Evolutionary conservation across 495 filamentous ascomycete genomes (phyloP).

Genomic region (Cercophora newfieldiana): DNA sequence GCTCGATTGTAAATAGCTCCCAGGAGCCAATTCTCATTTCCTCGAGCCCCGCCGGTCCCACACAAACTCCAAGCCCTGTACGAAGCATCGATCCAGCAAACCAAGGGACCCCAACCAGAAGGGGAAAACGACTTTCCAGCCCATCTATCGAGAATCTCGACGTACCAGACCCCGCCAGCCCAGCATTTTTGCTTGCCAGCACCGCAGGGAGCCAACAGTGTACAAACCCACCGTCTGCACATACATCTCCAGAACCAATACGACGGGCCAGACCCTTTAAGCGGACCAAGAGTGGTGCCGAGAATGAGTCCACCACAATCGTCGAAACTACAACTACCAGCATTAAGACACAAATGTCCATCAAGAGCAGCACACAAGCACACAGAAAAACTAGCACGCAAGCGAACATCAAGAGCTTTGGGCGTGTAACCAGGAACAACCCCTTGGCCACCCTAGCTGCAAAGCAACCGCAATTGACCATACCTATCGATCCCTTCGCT

Average conservation of each 20-base stretch:
- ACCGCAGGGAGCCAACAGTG: background rate
- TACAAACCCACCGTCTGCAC: background rate
- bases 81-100: conserved; percentile 13
- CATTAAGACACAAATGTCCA: no score
- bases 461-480: background rate
- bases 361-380: background rate
- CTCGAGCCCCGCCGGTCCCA: conserved; percentile 40
- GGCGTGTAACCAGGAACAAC: conserved; percentile 9
- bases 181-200: background rate
- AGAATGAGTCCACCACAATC: background rate
- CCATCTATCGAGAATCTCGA: background rate
- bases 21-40: conserved; percentile 43
- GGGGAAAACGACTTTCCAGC: conserved; percentile 14
- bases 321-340: background rate
- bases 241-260: background rate
- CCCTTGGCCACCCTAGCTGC: background rate
- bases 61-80: conserved; percentile 24
- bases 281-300: conserved; percentile 28
- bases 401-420: conserved; percentile 22
- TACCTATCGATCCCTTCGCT: conserved; percentile 11
- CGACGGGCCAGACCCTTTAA: conserved; percentile 25
- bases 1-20: background rate
- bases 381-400: conserved; percentile 8
- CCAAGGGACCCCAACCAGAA: conserved; percentile 6
- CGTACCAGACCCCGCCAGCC: background rate